A percentile compares a stretch with the other conserved stretches of the same genome.
phyloP scores from a whole-genome alignment of 257 asterid species.

The Solanum medicagineum region DNA sequence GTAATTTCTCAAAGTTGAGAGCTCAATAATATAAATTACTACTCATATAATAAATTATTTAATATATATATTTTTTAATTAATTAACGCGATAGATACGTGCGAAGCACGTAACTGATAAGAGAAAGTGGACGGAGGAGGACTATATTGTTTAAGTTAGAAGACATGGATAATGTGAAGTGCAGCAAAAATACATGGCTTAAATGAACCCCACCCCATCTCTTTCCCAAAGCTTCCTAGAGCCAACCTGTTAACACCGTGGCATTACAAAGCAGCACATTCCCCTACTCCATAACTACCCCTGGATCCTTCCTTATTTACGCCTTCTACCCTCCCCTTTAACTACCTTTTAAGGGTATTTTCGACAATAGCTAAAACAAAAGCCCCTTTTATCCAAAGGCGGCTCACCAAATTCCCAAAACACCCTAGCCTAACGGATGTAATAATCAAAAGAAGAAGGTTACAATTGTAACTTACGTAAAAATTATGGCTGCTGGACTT shows the following conservation, averaged over 20 bases:
- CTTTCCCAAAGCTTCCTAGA: neutral
- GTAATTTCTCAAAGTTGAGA: too few species aligned
- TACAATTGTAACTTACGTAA: neutral
- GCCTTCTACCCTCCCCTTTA: neutral
- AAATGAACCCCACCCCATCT: neutral
- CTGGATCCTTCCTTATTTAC: neutral
- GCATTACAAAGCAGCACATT: conserved; percentile 29
- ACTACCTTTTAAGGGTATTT: conserved; percentile 14
- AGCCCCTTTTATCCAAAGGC: conserved; percentile 17
- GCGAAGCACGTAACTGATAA: too few species aligned
- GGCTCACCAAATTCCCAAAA: conserved; percentile 29
- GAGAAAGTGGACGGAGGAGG: too few species aligned
- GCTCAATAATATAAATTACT: too few species aligned
- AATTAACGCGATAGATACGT: too few species aligned
- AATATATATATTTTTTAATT: too few species aligned
- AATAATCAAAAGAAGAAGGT: neutral
- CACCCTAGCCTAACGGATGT: conserved; percentile 37
- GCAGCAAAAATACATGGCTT: neutral
- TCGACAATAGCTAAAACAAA: conserved; percentile 16
- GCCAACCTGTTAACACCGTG: conserved; percentile 33
- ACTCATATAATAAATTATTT: too few species aligned
- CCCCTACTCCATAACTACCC: conserved; percentile 2
- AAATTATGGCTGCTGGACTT: neutral
- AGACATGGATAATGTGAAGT: neutral
- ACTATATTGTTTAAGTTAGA: neutral